These are phyloP conservation scores for Aspergillus fumigatus DNA, from an alignment of 2,329 filamentous ascomycete genomes.

Conservation along the genomic window DNA sequence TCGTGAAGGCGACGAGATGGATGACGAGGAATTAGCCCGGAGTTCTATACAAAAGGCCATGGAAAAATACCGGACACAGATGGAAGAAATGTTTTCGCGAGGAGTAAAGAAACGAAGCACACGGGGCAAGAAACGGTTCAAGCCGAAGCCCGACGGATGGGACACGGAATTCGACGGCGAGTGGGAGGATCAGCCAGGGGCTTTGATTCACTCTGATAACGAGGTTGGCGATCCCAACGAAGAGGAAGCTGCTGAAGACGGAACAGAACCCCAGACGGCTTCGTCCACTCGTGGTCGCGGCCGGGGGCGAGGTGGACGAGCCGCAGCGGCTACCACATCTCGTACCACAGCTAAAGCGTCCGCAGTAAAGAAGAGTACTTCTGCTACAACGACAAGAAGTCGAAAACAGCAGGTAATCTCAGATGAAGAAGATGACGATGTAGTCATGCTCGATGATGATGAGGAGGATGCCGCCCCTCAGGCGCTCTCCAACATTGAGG, in stretches of 20 bases:
- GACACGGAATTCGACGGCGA: constrained; percentile 83
- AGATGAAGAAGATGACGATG: constrained; percentile 40
- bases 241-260: constrained; percentile 46
- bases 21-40: constrained; percentile 63
- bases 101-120: constrained; percentile 54
- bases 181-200: constrained; percentile 77
- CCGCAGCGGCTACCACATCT: constrained; percentile 38
- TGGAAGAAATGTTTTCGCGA: constrained; percentile 66
- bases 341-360: constrained; percentile 28
- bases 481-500: constrained; percentile 24
- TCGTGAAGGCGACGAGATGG: constrained; percentile 64
- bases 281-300: constrained; percentile 46
- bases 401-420: constrained; percentile 28
- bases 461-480: constrained; percentile 26
- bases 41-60: constrained; percentile 69
- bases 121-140: constrained; percentile 55
- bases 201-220: constrained; percentile 52
- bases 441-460: constrained; percentile 36
- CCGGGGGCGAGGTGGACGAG: constrained; percentile 40
- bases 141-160: constrained; percentile 75
- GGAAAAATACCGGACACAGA: constrained; percentile 63
- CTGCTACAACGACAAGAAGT: constrained; percentile 16
- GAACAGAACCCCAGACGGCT: constrained; percentile 35
- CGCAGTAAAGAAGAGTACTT: constrained; percentile 23
- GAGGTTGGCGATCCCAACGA: constrained; percentile 45